phyloP scores from a whole-genome alignment of 2,329 filamentous ascomycete species.

The Nothophoma quercina region DNA sequence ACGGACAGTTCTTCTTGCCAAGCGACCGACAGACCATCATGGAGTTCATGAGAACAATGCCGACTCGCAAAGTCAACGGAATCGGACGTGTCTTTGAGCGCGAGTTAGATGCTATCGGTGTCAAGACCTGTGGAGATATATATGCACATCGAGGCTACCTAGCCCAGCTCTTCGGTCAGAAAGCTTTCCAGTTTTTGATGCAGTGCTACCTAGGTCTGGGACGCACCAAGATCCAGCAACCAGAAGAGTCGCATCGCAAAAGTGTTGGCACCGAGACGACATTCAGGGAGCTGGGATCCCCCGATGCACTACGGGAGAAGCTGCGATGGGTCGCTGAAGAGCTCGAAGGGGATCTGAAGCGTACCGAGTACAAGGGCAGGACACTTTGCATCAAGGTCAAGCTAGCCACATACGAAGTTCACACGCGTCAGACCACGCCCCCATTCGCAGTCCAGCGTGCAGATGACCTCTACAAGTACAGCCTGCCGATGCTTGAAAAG shows the following conservation, averaged over 20 bases:
- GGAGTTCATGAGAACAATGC: conserved; percentile 82
- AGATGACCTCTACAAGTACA: conserved; percentile 82
- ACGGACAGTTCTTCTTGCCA: conserved; percentile 83
- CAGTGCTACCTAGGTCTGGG: conserved; percentile 86
- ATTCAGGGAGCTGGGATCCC: conserved; percentile 79
- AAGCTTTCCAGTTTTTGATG: conserved; percentile 86
- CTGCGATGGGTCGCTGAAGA: conserved; percentile 83
- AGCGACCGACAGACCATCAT: conserved; percentile 78
- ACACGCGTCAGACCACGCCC: conserved; percentile 79
- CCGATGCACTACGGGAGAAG: conserved; percentile 74
- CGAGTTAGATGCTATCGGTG: conserved; percentile 84
- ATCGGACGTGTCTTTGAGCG: conserved; percentile 94
- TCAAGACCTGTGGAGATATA: conserved; percentile 89
- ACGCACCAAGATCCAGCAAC: conserved; percentile 82
- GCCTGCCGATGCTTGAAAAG: conserved; percentile 83
- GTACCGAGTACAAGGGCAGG: conserved; percentile 84
- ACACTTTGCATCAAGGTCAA: conserved; percentile 94
- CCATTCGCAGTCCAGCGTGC: conserved; percentile 75
- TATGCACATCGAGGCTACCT: conserved; percentile 78
- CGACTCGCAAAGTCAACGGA: conserved; percentile 91
- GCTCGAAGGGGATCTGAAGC: conserved; percentile 82
- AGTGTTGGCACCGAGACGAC: conserved; percentile 94
- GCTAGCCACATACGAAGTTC: conserved; percentile 90
- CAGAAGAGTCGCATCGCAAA: conserved; percentile 89
- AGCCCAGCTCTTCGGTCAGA: conserved; percentile 84